phyloP scores from a whole-genome alignment of 208 protist genomes.

The Leishmania martiniquensis region DNA sequence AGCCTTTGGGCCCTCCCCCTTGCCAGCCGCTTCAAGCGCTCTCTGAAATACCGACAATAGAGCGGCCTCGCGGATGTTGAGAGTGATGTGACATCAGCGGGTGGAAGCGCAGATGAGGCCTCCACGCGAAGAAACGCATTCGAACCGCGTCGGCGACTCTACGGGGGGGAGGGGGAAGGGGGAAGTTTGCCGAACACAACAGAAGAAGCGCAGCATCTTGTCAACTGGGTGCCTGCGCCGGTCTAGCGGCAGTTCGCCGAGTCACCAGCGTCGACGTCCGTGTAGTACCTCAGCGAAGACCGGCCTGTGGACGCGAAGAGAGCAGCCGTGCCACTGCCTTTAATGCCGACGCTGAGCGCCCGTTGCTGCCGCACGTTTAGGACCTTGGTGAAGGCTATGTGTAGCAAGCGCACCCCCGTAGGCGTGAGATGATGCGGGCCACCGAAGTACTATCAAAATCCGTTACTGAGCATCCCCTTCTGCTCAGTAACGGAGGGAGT shows the following conservation, averaged over 20 bases:
- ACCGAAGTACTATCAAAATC: conserved; percentile 51
- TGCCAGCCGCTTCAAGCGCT: not conserved
- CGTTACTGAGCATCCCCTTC: conserved; percentile 9
- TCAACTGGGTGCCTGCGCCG: conserved; percentile 37
- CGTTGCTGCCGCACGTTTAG: conserved; percentile 15
- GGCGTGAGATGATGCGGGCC: conserved; percentile 37
- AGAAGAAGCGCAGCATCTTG: conserved; percentile 38
- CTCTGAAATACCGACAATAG: conserved; percentile 59
- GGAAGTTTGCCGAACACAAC: conserved; percentile 22
- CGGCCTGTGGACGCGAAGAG: conserved; percentile 54
- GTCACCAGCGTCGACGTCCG: conserved; percentile 47
- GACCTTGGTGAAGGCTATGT: conserved; percentile 28
- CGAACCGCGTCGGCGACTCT: conserved; percentile 11
- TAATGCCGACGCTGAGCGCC: conserved; percentile 49
- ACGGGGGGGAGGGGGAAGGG: too few relatives aligned
- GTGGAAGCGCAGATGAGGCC: conserved; percentile 53
- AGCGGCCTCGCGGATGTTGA: conserved; percentile 57
- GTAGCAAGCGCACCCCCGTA: conserved; percentile 24
- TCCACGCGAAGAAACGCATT: conserved; percentile 41
- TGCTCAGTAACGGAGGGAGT: conserved; percentile 4
- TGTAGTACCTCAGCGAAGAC: conserved; percentile 55
- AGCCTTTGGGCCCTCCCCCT: not conserved
- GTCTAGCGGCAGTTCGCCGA: conserved; percentile 22
- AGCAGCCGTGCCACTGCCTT: conserved; percentile 47
- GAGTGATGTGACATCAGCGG: conserved; percentile 53